These are phyloP conservation scores for Diversispora epigaea DNA, from an alignment of 192 early-diverging fungal genomes.

Conservation along the genomic window DNA sequence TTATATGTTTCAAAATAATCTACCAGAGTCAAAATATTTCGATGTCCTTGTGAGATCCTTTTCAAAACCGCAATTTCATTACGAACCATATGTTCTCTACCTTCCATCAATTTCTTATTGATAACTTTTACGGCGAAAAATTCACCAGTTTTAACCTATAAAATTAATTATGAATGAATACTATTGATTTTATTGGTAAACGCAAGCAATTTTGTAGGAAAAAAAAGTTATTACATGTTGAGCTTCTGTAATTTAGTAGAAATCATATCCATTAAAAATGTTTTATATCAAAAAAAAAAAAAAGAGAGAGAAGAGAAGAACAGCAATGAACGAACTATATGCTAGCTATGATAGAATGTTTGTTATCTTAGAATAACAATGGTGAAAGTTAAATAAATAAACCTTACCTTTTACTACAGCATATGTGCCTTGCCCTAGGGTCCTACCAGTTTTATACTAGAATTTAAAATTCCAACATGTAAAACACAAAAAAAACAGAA, in stretches of 20 bases:
- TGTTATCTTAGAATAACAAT: not conserved
- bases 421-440: conserved; percentile 66
- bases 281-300: not conserved
- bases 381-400: not conserved
- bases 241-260: conserved; percentile 9
- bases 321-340: not conserved
- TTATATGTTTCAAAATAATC: conserved; percentile 82
- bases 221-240: conserved; percentile 20
- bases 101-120: conserved; percentile 71
- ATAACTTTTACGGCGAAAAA: conserved; percentile 80
- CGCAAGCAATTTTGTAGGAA: not conserved
- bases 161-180: not conserved
- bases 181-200: not conserved
- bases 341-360: conserved; percentile 5
- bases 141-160: conserved; percentile 65
- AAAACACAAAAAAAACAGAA: no score
- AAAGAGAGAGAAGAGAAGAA: not conserved
- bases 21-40: conserved; percentile 67
- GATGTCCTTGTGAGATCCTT: conserved; percentile 65
- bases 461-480: not conserved
- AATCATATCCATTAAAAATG: not conserved
- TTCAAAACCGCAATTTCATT: conserved; percentile 76
- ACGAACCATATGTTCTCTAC: conserved; percentile 63
- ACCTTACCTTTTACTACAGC: conserved; percentile 62
- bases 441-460: conserved; percentile 67